Conservation (phyloP, 176 grass and related monocot genomes). For the Pharus latifolius region DNA sequence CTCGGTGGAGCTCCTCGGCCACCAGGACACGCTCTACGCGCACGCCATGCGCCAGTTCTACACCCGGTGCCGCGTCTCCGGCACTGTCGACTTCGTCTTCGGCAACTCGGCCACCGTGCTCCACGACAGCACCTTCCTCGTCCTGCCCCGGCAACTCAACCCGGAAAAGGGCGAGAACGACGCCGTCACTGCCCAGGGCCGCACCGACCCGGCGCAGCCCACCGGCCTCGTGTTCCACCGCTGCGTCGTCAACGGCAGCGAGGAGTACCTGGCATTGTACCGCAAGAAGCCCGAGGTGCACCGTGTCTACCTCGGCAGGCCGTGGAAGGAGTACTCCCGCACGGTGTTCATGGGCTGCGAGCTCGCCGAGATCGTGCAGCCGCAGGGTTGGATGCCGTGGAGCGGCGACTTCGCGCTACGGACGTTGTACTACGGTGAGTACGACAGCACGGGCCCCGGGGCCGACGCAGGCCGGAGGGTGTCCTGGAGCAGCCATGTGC, state of each 20-base stretch:
- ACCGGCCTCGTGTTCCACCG: slow-evolving; percentile 76
- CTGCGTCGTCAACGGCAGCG: slow-evolving; percentile 78
- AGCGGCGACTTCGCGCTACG: slow-evolving; percentile 76
- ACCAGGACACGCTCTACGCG: slow-evolving; percentile 95
- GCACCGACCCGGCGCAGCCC: slow-evolving; percentile 79
- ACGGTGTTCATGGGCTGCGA: slow-evolving; percentile 60
- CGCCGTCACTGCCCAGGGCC: slow-evolving; percentile 79
- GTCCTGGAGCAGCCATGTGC: slow-evolving; percentile 71
- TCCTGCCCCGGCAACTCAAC: slow-evolving; percentile 60
- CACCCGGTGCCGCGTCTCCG: slow-evolving; percentile 72
- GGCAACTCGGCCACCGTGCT: slow-evolving; percentile 83
- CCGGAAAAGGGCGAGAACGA: slow-evolving; percentile 68
- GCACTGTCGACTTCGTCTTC: slow-evolving; percentile 97
- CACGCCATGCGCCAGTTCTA: slow-evolving; percentile 81
- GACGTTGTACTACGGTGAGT: slow-evolving; percentile 87
- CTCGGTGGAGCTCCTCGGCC: slow-evolving; percentile 60
- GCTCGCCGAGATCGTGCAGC: slow-evolving; percentile 61
- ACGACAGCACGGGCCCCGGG: slow-evolving; percentile 48
- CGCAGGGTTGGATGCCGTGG: slow-evolving; percentile 69
- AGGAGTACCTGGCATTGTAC: slow-evolving; percentile 69
- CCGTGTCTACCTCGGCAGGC: slow-evolving; percentile 65
- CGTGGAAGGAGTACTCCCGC: slow-evolving; percentile 93
- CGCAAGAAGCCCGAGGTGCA: slow-evolving; percentile 33
- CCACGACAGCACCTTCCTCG: slow-evolving; percentile 27
- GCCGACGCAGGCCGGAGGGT: slow-evolving; percentile 27